Base-by-base conservation (phyloP, 345 rosid genomes). In the Cardiospermum halicacabum region DNA sequence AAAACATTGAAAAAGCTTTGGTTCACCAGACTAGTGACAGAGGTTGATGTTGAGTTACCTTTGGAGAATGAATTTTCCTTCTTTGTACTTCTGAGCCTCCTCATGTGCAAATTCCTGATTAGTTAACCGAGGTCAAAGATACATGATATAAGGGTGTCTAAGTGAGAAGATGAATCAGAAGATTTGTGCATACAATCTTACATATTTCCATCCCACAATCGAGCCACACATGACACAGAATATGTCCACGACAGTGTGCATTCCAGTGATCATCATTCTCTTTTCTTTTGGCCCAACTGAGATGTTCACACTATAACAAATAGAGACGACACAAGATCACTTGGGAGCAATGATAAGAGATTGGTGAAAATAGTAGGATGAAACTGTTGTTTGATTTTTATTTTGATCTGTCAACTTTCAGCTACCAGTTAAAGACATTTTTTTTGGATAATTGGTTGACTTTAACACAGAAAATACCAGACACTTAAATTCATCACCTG, bases 171-270 rank as follows among this genome's bases (percentile, higher is more conserved):
- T 16, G 18, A 53, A 34, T 16, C 7, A 48, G 0, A 48, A 58
- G 56, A 48, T n/a, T 62, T 13, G 42, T 61, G 57, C 27, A 26
- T 10, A 39, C 42, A 59, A 28, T 64, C 82, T 77, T 83, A 89
- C 96, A 59, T 89, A 86, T 89, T 86, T 86, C 96, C 91, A 89
- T 25, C 96, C 96, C 26, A 85, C 83, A 63, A 89, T 78, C 26
- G 92, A 86, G 75, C 93, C 92, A 77, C 96, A 86, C 25, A 72
- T 70, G 56, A 86, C 87, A 58, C 96, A 89, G 75, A 77, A 89
- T 71, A 89, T 89, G 77, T 86, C 96, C 68, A 78, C 92, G 28
- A 86, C 96, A 28, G 83, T 75, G 72, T 89, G 96, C 87, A 81
- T 45, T 72, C 96, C 96, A 48, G 96, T 89, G 66, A 78, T 72